Evolutionary conservation across 139 green algal species (phyloP).

Genomic region (Coccomyxa sp.): DNA sequence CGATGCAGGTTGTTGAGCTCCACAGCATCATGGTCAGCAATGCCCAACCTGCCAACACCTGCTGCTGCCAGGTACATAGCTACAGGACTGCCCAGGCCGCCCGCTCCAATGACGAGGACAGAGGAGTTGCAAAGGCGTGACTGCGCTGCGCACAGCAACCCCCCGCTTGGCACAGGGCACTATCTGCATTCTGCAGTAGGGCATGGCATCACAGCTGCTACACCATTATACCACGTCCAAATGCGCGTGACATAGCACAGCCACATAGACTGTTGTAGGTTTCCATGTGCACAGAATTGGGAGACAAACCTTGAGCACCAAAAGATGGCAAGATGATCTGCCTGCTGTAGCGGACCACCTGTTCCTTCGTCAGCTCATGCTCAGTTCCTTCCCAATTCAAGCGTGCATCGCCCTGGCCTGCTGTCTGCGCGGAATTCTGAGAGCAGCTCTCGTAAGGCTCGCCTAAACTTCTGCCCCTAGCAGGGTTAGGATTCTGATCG

Average conservation of each 20-base stretch:
- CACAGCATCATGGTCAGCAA: constrained; percentile 83
- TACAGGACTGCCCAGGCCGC: constrained; percentile 81
- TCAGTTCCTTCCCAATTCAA: background rate
- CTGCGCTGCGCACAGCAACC: constrained; percentile 47
- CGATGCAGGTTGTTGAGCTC: constrained; percentile 88
- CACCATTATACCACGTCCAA: too few species aligned
- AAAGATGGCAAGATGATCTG: constrained; percentile 84
- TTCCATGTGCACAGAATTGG: background rate
- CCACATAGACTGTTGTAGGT: too few species aligned
- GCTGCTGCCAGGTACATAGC: constrained; percentile 82
- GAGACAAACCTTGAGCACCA: constrained; percentile 52
- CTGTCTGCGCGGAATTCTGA: too few species aligned
- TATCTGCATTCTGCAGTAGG: background rate
- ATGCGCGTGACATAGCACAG: background rate
- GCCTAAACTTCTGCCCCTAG: too few species aligned
- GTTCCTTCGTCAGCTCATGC: constrained; percentile 52
- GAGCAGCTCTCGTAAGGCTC: too few species aligned
- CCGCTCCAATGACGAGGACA: constrained; percentile 84
- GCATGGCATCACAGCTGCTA: too few species aligned
- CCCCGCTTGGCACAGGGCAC: background rate
- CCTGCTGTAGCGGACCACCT: constrained; percentile 77
- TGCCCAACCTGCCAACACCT: constrained; percentile 73
- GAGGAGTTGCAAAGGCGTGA: constrained; percentile 47
- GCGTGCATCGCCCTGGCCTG: too few species aligned
- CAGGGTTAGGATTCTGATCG: too few species aligned